Evolutionary conservation across 306 rosid species (phyloP), one percentile per base, ranked within the genome.

Genomic region (Glycine latifolia): DNA sequence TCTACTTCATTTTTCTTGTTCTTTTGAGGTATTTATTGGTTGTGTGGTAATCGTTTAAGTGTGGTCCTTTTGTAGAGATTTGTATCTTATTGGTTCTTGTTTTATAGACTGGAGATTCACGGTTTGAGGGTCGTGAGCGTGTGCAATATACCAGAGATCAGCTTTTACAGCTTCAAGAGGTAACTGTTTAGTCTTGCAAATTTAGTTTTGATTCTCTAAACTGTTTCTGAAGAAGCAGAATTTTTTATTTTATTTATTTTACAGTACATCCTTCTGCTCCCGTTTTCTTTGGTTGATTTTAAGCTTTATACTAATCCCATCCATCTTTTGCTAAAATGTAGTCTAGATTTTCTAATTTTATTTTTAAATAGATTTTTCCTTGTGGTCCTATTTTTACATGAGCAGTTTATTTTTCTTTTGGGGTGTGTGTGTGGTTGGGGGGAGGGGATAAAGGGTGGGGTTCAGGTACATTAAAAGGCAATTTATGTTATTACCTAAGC

Each of bases 121-220:
- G 94, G 73, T 88, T 90, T 75, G 98, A 94, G 80, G 92, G 91
- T 66, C 95, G 72, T 52, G 97, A 94, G 43, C 86, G 82, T 3
- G 91, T 90, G 83, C 86, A 79, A 48, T 90, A 90, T 87, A 84
- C 89, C 37, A 85, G 89, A 61, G 95, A 90, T 56, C 89, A 89
- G 86, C 85, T 94, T 60, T 79, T 94, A 73, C 85, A 85, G 80
- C 89, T 91, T 52, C 85, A 84, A 59, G 91, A 89, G 95, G 98
- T 94, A 86, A 71, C 69, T 53, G 12, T 10, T 68, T 56, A 44
- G 62, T 37, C 7, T 48, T 66, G 7, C 35, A 68, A 26, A 3
- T 31, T 60, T 65, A 41, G 7, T 14, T 11, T 54, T 9, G 10
- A 50, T 61, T 67, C 53, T 82, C 4, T 16, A 31, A 15, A 11